Evolutionary conservation across 108 stramenopile species (phyloP).

Genomic region (Skeletonema tropicum): DNA sequence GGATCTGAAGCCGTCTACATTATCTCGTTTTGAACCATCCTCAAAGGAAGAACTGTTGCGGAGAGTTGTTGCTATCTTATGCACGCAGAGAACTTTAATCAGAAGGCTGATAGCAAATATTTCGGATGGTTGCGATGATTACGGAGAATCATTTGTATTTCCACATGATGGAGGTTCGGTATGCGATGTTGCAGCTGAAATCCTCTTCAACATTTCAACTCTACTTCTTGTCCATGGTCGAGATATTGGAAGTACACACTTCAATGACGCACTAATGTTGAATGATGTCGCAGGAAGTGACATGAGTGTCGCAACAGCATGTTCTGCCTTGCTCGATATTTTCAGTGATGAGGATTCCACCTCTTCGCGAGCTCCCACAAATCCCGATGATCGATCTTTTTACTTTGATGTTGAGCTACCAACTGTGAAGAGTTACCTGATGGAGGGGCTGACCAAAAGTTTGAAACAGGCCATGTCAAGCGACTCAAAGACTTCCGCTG

Average conservation of each 20-base stretch:
- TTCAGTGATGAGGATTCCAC: constrained; percentile 41
- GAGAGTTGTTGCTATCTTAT: constrained; percentile 52
- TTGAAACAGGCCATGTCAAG: constrained; percentile 46
- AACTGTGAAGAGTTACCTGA: constrained; percentile 55
- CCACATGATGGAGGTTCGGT: constrained; percentile 33
- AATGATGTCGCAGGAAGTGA: constrained; percentile 31
- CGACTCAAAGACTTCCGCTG: constrained; percentile 44
- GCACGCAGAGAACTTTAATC: constrained; percentile 48
- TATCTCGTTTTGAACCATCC: background rate
- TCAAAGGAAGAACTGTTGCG: constrained; percentile 7
- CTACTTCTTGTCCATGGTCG: constrained; percentile 15
- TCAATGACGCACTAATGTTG: constrained; percentile 58
- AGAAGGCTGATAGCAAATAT: constrained; percentile 57
- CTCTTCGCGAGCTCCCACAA: background rate
- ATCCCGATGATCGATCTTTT: constrained; percentile 28
- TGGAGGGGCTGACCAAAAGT: constrained; percentile 56
- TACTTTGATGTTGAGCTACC: constrained; percentile 56
- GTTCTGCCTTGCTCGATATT: constrained; percentile 57
- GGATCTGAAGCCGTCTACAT: constrained; percentile 17
- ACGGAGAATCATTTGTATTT: constrained; percentile 55
- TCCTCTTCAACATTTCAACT: constrained; percentile 61
- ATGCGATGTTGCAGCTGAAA: constrained; percentile 47
- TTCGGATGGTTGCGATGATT: constrained; percentile 10
- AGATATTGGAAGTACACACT: constrained; percentile 24
- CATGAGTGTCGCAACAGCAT: constrained; percentile 29